A percentile compares a stretch with the other conserved stretches of the same genome.
Conservation (phyloP, 768 basidiomycete genomes). For the Leccinum variicolor region DNA sequence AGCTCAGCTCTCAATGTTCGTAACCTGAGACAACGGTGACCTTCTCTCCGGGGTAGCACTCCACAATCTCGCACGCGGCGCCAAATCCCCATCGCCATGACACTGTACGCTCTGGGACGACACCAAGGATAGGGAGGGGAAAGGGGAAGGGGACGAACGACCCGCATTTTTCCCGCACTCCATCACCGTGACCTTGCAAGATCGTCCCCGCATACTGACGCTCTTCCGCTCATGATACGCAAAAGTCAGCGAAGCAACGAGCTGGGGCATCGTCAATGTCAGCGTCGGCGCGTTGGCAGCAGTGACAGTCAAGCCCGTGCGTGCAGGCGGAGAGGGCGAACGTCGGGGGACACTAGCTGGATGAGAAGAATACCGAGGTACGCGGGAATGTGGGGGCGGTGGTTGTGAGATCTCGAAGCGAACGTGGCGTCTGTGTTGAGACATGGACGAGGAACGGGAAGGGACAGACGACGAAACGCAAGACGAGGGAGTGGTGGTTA, state of each 20-base stretch:
- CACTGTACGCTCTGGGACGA: neutral
- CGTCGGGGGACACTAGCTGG: slow-evolving; percentile 16
- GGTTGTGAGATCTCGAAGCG: slow-evolving; percentile 17
- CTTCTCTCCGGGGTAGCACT: slow-evolving; percentile 14
- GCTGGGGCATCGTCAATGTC: slow-evolving; percentile 30
- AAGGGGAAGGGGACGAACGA: slow-evolving; percentile 5
- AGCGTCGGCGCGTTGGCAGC: slow-evolving; percentile 6
- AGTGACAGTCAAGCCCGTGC: slow-evolving; percentile 7
- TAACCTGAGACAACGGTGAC: slow-evolving; percentile 26
- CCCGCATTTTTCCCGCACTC: slow-evolving; percentile 10
- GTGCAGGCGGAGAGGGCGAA: slow-evolving; percentile 22
- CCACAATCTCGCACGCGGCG: slow-evolving; percentile 10
- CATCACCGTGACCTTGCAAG: neutral
- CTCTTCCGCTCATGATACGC: slow-evolving; percentile 23
- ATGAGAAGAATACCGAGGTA: slow-evolving; percentile 1
- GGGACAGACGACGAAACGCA: slow-evolving; percentile 1
- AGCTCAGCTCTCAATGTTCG: slow-evolving; percentile 21
- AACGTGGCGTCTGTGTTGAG: slow-evolving; percentile 20
- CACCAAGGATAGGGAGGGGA: neutral
- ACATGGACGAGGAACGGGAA: slow-evolving; percentile 3
- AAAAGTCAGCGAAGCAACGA: slow-evolving; percentile 29
- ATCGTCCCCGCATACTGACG: slow-evolving; percentile 19
- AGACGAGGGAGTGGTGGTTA: neutral
- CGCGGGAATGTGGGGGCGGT: neutral
- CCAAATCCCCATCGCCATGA: neutral